phyloP scores from a whole-genome alignment of 2,329 filamentous ascomycete species.

The Metarhizium anisopliae region DNA sequence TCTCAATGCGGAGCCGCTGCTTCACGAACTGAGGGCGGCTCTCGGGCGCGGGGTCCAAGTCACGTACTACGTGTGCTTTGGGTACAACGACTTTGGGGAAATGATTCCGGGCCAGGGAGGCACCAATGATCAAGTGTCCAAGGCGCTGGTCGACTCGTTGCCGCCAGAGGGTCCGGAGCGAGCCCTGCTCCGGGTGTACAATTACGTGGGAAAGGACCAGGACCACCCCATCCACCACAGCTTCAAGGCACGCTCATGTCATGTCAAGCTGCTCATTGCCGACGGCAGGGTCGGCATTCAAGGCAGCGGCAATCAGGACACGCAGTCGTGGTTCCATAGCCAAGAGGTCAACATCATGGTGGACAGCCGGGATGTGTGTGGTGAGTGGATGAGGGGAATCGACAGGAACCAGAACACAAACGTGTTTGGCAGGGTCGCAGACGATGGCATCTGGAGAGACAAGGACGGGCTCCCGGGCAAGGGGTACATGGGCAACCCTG shows the following conservation, averaged over 20 bases:
- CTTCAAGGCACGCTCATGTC: constrained; percentile 59
- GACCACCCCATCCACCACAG: constrained; percentile 55
- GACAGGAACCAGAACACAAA: constrained; percentile 59
- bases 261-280: constrained; percentile 69
- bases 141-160: constrained; percentile 48
- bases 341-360: constrained; percentile 73
- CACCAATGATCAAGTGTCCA: constrained; percentile 63
- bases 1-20: constrained; percentile 60
- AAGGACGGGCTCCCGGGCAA: constrained; percentile 6
- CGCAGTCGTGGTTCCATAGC: constrained; percentile 69
- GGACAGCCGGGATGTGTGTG: constrained; percentile 53
- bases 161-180: constrained; percentile 29
- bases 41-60: constrained; percentile 60
- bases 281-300: constrained; percentile 61
- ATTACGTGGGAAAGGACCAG: constrained; percentile 70
- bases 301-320: constrained; percentile 73
- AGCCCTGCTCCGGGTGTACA: constrained; percentile 47
- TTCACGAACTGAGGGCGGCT: constrained; percentile 55
- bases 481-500: constrained; percentile 12
- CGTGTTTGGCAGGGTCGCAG: constrained; percentile 26
- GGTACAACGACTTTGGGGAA: constrained; percentile 73
- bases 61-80: constrained; percentile 63
- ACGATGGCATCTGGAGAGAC: constrained; percentile 12
- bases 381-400: constrained; percentile 52
- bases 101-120: constrained; percentile 68